These are phyloP conservation scores for Odontarrhena argentea DNA, from an alignment of 345 rosid genomes.

Conservation along the genomic window DNA sequence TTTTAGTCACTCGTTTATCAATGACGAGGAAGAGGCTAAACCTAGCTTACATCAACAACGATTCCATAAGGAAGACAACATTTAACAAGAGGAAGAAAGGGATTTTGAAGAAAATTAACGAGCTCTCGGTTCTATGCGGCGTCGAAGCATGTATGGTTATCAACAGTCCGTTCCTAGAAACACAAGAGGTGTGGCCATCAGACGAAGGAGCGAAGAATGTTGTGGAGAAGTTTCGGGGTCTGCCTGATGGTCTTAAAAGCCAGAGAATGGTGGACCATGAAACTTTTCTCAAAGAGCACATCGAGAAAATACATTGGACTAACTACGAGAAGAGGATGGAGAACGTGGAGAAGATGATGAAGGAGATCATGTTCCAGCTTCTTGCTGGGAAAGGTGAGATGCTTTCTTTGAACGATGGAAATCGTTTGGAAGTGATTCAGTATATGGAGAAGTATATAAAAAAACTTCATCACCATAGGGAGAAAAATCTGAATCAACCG, in stretches of 20 bases:
- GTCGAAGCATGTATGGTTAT: slow-evolving; percentile 42
- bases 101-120: slow-evolving; percentile 37
- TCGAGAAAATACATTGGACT: slow-evolving; percentile 8
- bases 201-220: neutral
- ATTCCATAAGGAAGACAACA: slow-evolving; percentile 42
- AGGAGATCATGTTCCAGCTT: slow-evolving; percentile 27
- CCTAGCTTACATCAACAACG: slow-evolving; percentile 42
- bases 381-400: neutral
- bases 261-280: slow-evolving; percentile 45
- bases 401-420: neutral
- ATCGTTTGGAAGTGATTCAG: slow-evolving; percentile 11
- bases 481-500: neutral
- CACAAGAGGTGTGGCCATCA: slow-evolving; percentile 45
- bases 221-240: slow-evolving; percentile 24
- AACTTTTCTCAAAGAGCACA: slow-evolving; percentile 36
- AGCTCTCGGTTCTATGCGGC: slow-evolving; percentile 44
- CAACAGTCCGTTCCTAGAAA: slow-evolving; percentile 30
- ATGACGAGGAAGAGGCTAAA: slow-evolving; percentile 47
- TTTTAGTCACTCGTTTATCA: neutral
- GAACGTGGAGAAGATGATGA: slow-evolving; percentile 20
- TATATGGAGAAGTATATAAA: slow-evolving; percentile 19
- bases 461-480: slow-evolving; percentile 18
- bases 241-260: slow-evolving; percentile 27
- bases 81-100: slow-evolving; percentile 50
- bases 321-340: slow-evolving; percentile 24